Base-by-base conservation (phyloP, 2,329 filamentous ascomycete species). In the Talaromyces pinophilus region DNA sequence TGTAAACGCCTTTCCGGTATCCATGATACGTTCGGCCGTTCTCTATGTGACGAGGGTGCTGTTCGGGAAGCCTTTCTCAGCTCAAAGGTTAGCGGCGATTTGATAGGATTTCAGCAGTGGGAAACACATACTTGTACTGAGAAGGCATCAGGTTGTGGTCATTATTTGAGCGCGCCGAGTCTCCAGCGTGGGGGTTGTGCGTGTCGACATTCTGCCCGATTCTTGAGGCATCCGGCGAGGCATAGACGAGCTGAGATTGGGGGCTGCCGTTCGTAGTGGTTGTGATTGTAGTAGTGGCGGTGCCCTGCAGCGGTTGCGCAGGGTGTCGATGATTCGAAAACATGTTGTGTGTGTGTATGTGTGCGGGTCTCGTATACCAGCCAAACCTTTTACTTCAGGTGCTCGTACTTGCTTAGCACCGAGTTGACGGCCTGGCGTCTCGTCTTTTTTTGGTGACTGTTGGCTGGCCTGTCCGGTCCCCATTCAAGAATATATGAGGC, bases 1-100 rank as follows among this genome's bases (percentile, higher is more conserved):
- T 83, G 76, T 94, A 94, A 71, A 89, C 87, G 63, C 88, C 89
- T 71, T 82, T 85, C 69, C 85, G 85, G 77, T 84, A 92, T 28
- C 84, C 85, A 74, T 91, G 88, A 75, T 92, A 94, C 68, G 82
- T 82, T 63, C 91, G 86, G 22, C 87, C 89, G 78, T 93, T 89
- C 75, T 91, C 89, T 72, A 85, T 85, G 71, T 86, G 82, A 69
- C 76, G 76, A 8, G 74, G 74, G 66, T 82, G 78, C 13, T 67
- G 74, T 60, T 79, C 77, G 60, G 73, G 69, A 61, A 73, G 72
- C 69, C 78, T 80, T 66, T 59, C 40, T 38, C 3, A 19, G 30
- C 17, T n/a, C 59, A 40, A 25, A 15, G 28, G 25, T 60, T 60
- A 60, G 57, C 57, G 40, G 52, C 46, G 30, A 55, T 33, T 48